Evolutionary conservation across 257 asterid genomes (phyloP).

Genomic region (Ajuga chamaepitys): DNA sequence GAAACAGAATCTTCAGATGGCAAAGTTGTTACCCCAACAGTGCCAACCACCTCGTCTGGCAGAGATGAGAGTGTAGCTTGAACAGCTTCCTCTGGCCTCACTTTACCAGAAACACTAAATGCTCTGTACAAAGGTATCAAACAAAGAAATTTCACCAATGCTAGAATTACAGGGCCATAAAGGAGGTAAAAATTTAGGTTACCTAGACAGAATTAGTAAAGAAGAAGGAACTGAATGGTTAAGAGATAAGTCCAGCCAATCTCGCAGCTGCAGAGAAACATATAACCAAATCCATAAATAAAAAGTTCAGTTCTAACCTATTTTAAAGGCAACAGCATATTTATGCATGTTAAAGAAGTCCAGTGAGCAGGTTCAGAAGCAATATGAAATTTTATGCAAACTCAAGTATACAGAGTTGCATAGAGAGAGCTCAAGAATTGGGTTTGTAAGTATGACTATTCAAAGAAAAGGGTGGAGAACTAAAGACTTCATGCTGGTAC

Average conservation of each 20-base stretch:
- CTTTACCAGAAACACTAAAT: constrained; percentile 83
- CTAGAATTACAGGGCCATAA: constrained; percentile 12
- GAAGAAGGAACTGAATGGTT: constrained; percentile 94
- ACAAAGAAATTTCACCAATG: not conserved
- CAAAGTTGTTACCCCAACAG: constrained; percentile 78
- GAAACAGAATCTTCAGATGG: constrained; percentile 94
- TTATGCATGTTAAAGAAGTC: not conserved
- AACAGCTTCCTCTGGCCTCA: constrained; percentile 91
- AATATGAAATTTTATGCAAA: not conserved
- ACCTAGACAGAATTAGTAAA: constrained; percentile 85
- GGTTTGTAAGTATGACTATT: not conserved
- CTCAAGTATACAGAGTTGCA: constrained; percentile 2
- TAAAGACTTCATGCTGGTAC: not conserved
- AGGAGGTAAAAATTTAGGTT: constrained; percentile 10
- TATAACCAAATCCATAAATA: not conserved
- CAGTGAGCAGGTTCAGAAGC: constrained; percentile 9
- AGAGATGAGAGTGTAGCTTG: constrained; percentile 88
- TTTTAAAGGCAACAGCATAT: constrained; percentile 1
- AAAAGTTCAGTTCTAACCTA: not conserved
- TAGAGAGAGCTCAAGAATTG: not conserved
- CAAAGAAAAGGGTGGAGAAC: not conserved
- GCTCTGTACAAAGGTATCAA: constrained; percentile 45
- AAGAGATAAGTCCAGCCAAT: constrained; percentile 97
- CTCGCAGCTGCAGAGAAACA: constrained; percentile 62
- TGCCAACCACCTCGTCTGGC: constrained; percentile 98